A percentile compares a stretch with the other conserved stretches of the same genome.
Conservation (phyloP, 768 basidiomycete genomes). For the Xerocomus spinulosus region DNA sequence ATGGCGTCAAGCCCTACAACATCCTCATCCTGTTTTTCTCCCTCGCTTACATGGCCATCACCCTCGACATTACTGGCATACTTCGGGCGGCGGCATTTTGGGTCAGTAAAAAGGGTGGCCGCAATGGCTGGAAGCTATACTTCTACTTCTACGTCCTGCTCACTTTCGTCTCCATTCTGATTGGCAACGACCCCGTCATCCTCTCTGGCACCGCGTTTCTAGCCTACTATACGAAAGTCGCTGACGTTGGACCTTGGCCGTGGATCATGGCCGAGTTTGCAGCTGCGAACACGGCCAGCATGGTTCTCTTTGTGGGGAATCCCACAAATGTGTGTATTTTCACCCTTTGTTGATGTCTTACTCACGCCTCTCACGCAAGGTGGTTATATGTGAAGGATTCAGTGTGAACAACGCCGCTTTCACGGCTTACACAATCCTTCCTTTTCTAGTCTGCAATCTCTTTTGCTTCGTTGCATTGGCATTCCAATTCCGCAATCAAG, state of each 20-base stretch:
- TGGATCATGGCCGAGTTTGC: conserved; percentile 78
- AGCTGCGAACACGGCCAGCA: conserved; percentile 74
- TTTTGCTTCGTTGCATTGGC: conserved; percentile 57
- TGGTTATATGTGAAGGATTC: conserved; percentile 88
- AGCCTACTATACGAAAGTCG: conserved; percentile 76
- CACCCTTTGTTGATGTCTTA: neutral
- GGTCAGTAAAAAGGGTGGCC: conserved; percentile 78
- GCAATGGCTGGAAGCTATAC: conserved; percentile 68
- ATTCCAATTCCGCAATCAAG: conserved; percentile 53
- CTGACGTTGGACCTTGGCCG: conserved; percentile 45
- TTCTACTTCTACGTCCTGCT: conserved; percentile 82
- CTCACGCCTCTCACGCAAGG: conserved; percentile 16
- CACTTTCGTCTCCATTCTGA: conserved; percentile 64
- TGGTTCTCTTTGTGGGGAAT: conserved; percentile 79
- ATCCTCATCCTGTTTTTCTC: conserved; percentile 92
- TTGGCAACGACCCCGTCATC: conserved; percentile 96
- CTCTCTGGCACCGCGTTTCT: conserved; percentile 88
- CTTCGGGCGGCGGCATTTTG: conserved; percentile 84
- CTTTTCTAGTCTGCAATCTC: conserved; percentile 65
- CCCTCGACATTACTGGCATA: conserved; percentile 84
- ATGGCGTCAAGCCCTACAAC: conserved; percentile 84
- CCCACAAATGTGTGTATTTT: conserved; percentile 65
- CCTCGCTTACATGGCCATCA: conserved; percentile 89
- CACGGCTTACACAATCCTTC: conserved; percentile 79
- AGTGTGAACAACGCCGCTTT: conserved; percentile 70